Base-by-base conservation (phyloP, 129 eudicot species). In the Lactuca saligna region DNA sequence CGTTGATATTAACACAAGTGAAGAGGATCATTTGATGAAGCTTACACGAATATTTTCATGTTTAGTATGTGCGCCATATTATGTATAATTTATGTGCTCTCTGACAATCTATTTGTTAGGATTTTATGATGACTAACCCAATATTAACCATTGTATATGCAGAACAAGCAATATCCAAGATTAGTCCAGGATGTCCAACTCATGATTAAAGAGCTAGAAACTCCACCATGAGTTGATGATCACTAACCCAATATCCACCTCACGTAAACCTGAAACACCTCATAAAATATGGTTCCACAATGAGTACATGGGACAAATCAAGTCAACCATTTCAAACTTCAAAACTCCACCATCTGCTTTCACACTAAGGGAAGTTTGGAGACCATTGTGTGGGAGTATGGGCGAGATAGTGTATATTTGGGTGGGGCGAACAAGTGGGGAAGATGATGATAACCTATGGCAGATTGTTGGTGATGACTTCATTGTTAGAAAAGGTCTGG, bases 171-270 rank as follows among this genome's bases (percentile, higher is more conserved):
- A 73, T 89, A 89, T 83, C 96, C 98, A 55, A 89, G 74, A 59
- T 75, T 93, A 69, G 90, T 93, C 49, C 96, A 82, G 76, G 98
- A 93, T 62, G 95, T 82, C 58, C 88, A 89, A 70, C 90, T 93
- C 72, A 86, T 93, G 89, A 93, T 89, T 65, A 79, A 84, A 81
- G 96, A 89, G 78, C 89, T 93, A 67, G 96, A 84, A 86, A 89
- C 20, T 20, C 20, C 20, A 20, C 20, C 20, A 20, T 20, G 20
- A 20, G 20, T 20, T 20, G 20, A 20, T 20, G 20, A 20, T 20
- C 20, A 20, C 20, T 20, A 20, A 20, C 20, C 20, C 20, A 20
- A 20, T 20, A 20, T 20, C 20, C 20, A 20, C 20, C 20, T 20
- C 20, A 20, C 78, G 95, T 44, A 83, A 67, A 69, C 93, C 97